A percentile compares a stretch with the other conserved stretches of the same genome.
These are phyloP conservation scores for Boletus hoseneyae DNA, from an alignment of 1,284 basidiomycete species.

Conservation along the genomic window DNA sequence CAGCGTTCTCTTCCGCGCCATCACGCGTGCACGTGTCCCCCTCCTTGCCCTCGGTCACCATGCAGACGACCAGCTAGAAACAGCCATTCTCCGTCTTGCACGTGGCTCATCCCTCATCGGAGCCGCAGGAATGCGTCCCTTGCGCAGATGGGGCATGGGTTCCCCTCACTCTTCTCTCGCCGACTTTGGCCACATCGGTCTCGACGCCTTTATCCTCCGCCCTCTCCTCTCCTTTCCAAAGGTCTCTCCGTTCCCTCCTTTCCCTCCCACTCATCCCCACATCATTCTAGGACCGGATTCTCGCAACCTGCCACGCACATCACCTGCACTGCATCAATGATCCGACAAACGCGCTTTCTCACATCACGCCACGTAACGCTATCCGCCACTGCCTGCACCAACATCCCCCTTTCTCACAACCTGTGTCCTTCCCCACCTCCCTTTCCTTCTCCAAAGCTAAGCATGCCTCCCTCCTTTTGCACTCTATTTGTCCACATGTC, in stretches of 20 bases:
- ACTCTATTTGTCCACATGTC: slow-evolving; percentile 30
- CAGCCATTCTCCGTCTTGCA: slow-evolving; percentile 63
- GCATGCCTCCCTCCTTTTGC: slow-evolving; percentile 25
- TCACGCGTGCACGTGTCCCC: slow-evolving; percentile 39
- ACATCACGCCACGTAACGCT: slow-evolving; percentile 64
- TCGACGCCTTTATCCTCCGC: slow-evolving; percentile 64
- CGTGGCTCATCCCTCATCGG: slow-evolving; percentile 53
- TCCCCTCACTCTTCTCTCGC: slow-evolving; percentile 32
- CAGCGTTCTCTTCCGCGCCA: slow-evolving; percentile 47
- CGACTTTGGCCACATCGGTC: slow-evolving; percentile 51
- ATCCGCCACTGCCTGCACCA: slow-evolving; percentile 47
- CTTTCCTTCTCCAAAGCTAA: slow-evolving; percentile 34
- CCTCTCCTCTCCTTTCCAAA: slow-evolving; percentile 66
- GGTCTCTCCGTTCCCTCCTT: slow-evolving; percentile 38
- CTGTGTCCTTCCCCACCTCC: slow-evolving; percentile 28
- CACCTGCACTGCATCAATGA: slow-evolving; percentile 60
- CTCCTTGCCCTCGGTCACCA: slow-evolving; percentile 69
- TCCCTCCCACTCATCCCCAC: slow-evolving; percentile 2
- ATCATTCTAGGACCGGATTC: slow-evolving; percentile 56
- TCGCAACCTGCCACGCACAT: slow-evolving; percentile 68
- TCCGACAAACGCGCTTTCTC: slow-evolving; percentile 68
- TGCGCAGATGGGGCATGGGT: slow-evolving; percentile 77
- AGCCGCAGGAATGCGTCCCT: slow-evolving; percentile 59
- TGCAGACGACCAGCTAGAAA: slow-evolving; percentile 77
- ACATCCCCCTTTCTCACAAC: slow-evolving; percentile 17